These are phyloP conservation scores for Atractiella rhizophila DNA, from an alignment of 768 basidiomycete genomes.

Conservation along the genomic window DNA sequence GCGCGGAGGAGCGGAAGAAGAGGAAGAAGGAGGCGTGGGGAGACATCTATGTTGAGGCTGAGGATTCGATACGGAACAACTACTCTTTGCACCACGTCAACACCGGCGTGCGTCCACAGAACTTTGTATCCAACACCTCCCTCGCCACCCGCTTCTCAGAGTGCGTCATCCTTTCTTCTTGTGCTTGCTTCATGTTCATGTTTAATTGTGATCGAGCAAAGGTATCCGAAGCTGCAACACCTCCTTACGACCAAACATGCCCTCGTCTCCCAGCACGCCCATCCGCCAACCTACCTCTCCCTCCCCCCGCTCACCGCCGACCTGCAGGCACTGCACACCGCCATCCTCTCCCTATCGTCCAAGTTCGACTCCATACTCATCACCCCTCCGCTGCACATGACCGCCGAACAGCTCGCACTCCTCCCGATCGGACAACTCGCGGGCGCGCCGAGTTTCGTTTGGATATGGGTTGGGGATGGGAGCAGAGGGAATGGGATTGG, in stretches of 20 bases:
- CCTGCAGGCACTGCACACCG: conserved; percentile 17
- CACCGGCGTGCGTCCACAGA: conserved; percentile 76
- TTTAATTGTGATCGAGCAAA: conserved; percentile 18
- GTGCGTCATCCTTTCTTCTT: conserved; percentile 28
- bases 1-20: too few relatives aligned
- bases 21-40: too few relatives aligned
- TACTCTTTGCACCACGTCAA: conserved; percentile 75
- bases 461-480: conserved; percentile 85
- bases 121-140: conserved; percentile 72
- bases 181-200: not conserved
- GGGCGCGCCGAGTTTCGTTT: conserved; percentile 75
- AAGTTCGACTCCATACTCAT: conserved; percentile 83
- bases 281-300: conserved; percentile 46
- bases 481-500: conserved; percentile 40
- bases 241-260: conserved; percentile 58
- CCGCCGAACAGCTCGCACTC: conserved; percentile 59
- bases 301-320: conserved; percentile 22
- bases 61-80: conserved; percentile 91
- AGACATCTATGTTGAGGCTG: too few relatives aligned
- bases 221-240: conserved; percentile 81
- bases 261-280: conserved; percentile 41
- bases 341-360: conserved; percentile 12
- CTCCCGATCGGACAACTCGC: conserved; percentile 59
- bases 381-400: conserved; percentile 41
- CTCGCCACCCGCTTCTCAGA: conserved; percentile 77